Evolutionary conservation across 2,329 filamentous ascomycete genomes (phyloP).

Genomic region (Cytospora leucostoma): DNA sequence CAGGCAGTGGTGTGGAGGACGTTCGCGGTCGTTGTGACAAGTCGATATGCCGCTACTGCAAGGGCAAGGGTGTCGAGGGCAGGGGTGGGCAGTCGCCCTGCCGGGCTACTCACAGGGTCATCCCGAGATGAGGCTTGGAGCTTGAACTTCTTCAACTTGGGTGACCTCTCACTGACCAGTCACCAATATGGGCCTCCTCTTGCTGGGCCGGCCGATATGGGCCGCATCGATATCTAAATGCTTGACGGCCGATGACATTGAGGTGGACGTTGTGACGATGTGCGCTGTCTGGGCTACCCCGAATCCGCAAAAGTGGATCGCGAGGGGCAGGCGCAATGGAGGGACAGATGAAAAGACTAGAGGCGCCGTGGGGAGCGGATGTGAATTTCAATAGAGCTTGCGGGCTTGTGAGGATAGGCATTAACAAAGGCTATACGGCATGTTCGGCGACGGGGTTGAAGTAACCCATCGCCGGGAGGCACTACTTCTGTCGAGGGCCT

Average conservation of each 20-base stretch:
- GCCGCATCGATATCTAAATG: neutral
- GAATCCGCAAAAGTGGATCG: neutral
- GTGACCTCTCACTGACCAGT: too few relatives aligned
- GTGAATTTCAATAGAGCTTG: too few relatives aligned
- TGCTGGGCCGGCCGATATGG: too few relatives aligned
- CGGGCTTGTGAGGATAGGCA: too few relatives aligned
- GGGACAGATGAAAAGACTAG: neutral
- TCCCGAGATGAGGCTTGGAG: too few relatives aligned
- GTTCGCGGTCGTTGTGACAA: neutral
- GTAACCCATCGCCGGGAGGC: too few relatives aligned
- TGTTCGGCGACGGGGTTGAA: too few relatives aligned
- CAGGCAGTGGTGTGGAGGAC: neutral
- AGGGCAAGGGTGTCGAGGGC: neutral
- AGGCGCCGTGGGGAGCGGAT: too few relatives aligned
- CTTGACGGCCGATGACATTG: neutral
- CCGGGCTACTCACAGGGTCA: neutral
- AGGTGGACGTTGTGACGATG: neutral
- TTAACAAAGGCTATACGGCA: too few relatives aligned
- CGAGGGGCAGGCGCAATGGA: neutral
- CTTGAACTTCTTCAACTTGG: too few relatives aligned
- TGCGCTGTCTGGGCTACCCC: neutral
- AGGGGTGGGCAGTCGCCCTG: neutral
- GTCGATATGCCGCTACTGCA: neutral
- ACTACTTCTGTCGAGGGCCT: too few relatives aligned
- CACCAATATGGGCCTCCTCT: too few relatives aligned